A percentile compares a stretch with the other conserved stretches of the same genome.
Conservation (phyloP, 192 early-diverging fungal genomes). For the Globomyces pollinis-pini region DNA sequence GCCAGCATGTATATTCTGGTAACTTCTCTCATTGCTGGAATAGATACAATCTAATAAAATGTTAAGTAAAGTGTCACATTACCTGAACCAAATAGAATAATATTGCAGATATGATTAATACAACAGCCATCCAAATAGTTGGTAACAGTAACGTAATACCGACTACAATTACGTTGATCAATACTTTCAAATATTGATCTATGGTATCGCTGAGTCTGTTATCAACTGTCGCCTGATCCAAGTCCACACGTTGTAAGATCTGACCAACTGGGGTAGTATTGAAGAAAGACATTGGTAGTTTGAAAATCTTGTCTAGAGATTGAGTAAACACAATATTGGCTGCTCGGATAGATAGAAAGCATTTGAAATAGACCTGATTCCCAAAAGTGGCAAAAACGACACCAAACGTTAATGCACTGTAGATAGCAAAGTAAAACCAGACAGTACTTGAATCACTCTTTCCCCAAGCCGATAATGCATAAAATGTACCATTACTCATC, state of each 20-base stretch:
- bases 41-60: no score
- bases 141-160: no score
- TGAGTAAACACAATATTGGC: slow-evolving; percentile 23
- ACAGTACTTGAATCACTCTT: not conserved
- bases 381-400: not conserved
- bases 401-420: not conserved
- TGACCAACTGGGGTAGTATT: slow-evolving; percentile 63
- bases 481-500: slow-evolving; percentile 25
- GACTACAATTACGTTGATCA: slow-evolving; percentile 73
- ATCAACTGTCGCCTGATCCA: slow-evolving; percentile 64
- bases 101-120: no score
- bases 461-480: slow-evolving; percentile 11
- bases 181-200: slow-evolving; percentile 33
- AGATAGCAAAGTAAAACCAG: slow-evolving; percentile 1
- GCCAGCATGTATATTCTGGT: no score
- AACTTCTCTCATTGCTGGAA: no score
- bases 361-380: not conserved
- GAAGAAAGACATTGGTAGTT: slow-evolving; percentile 51
- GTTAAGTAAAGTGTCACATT: no score
- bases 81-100: no score
- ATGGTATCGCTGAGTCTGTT: slow-evolving; percentile 12
- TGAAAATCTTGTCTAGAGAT: slow-evolving; percentile 25
- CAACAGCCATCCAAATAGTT: no score
- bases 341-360: slow-evolving; percentile 12
- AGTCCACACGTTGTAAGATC: slow-evolving; percentile 75